Base-by-base conservation (phyloP, 2,329 filamentous ascomycete genomes). In the Penicillium fuscoglaucum region DNA sequence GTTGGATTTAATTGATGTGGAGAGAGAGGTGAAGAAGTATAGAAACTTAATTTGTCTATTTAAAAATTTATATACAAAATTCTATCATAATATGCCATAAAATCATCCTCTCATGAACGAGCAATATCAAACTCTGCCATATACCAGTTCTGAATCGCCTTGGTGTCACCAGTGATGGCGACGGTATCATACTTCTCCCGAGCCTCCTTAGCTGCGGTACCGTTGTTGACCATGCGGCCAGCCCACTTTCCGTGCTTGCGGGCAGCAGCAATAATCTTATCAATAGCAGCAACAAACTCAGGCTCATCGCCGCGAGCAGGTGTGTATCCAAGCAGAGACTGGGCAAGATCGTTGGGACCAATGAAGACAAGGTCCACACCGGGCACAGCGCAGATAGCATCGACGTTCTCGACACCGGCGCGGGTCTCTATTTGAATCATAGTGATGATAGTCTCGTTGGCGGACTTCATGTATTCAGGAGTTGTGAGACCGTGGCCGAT, bases 211-310 rank as follows among this genome's bases (percentile, higher is more conserved):
- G 75, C 74, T 50, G 66, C 59, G 3, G 67, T 66, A 47, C 78
- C 77, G 64, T 82, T 74, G 58, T 81, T 80, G 1, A 78, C 75
- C 73, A 83, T 75, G 2, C 79, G 74, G 0, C 84, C 88, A 6
- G 82, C 82, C 76, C 87, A 88, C 74, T 89, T 90, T 21, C 86
- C 87, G 12, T 87, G 82, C 60, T 79, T 82, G 52, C 80, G 78
- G 4, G 84, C 82, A 3, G 87, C 86, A 13, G 76, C 76, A 10
- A 86, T 76, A 47, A 87, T 79, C 60, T 79, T 83, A 46, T 79
- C 78, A 55, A 90, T 83, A 19, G 87, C 87, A 35, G 78, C 77
- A 33, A 83, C 76, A 59, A 90, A 79, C 59, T 86, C 82, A 0
- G 82, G 81, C 61, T 84, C 80, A 50, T 81, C 76, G 0, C 79